These are phyloP conservation scores for Flaveria sonorensis DNA, from an alignment of 129 eudicot genomes.

Conservation along the genomic window DNA sequence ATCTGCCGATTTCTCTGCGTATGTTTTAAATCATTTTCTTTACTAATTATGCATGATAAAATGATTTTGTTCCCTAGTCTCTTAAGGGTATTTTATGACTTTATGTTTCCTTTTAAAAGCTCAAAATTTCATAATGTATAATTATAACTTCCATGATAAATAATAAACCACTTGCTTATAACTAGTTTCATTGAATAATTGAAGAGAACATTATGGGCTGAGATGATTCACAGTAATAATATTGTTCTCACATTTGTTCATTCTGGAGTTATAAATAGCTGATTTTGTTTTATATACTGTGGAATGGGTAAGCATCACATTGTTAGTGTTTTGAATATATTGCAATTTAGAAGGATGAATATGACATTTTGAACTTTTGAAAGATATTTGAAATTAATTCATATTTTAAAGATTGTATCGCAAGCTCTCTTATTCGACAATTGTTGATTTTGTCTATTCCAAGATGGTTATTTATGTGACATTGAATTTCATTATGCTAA, in stretches of 20 bases:
- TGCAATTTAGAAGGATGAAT: background rate
- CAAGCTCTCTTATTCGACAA: background rate
- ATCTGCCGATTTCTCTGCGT: slow-evolving; percentile 91
- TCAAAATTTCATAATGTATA: background rate
- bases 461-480: background rate
- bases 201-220: background rate
- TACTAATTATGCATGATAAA: background rate
- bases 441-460: background rate
- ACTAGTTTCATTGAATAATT: background rate
- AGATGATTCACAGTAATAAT: background rate
- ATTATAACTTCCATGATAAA: background rate
- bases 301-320: background rate
- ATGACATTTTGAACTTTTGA: background rate
- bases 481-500: background rate
- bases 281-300: background rate
- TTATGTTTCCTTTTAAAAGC: background rate
- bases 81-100: background rate
- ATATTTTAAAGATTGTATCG: background rate
- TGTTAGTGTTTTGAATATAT: background rate
- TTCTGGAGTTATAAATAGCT: background rate
- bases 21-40: slow-evolving; percentile 30
- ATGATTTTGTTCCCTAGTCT: background rate
- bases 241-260: background rate
- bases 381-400: background rate
- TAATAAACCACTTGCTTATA: background rate